These are phyloP conservation scores for Blastocladiella emersonii DNA, from an alignment of 371 early-diverging fungal genomes.

Conservation along the genomic window DNA sequence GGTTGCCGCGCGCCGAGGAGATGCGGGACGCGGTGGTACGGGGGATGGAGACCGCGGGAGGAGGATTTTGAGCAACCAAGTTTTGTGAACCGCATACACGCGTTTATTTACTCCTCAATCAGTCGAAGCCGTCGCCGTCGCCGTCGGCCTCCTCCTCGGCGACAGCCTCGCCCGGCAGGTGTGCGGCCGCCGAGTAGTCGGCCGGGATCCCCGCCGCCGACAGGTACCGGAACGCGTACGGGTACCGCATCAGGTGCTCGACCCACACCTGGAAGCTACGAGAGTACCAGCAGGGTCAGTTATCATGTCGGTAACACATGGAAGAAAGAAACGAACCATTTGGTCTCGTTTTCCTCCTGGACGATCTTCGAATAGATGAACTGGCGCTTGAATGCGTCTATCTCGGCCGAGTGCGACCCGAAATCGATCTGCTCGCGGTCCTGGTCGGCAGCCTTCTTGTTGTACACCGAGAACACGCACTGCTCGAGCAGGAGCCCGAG, in stretches of 20 bases:
- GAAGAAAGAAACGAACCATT: slow-evolving; percentile 4
- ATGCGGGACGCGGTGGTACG: no score
- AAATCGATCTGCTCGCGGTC: slow-evolving; percentile 28
- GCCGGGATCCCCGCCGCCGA: neutral
- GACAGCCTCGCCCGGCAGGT: no score
- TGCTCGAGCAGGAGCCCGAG: slow-evolving; percentile 85
- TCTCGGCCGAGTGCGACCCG: slow-evolving; percentile 39
- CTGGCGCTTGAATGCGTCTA: slow-evolving; percentile 66
- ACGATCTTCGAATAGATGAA: slow-evolving; percentile 63
- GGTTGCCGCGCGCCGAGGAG: no score
- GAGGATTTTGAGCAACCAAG: no score
- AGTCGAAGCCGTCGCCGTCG: no score
- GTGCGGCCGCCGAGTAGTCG: neutral
- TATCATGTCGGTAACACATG: no score
- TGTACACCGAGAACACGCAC: slow-evolving; percentile 57
- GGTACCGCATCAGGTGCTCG: neutral
- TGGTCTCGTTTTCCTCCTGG: slow-evolving; percentile 46
- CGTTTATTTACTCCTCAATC: no score
- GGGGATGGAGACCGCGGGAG: no score
- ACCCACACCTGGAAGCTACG: no score
- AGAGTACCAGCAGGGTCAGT: no score
- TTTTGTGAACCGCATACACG: no score
- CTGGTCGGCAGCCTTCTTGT: slow-evolving; percentile 21
- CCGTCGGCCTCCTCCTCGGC: no score
- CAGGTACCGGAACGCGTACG: neutral